These are phyloP conservation scores for Achlya hypogyna DNA, from an alignment of 352 stramenopile genomes.

Conservation along the genomic window DNA sequence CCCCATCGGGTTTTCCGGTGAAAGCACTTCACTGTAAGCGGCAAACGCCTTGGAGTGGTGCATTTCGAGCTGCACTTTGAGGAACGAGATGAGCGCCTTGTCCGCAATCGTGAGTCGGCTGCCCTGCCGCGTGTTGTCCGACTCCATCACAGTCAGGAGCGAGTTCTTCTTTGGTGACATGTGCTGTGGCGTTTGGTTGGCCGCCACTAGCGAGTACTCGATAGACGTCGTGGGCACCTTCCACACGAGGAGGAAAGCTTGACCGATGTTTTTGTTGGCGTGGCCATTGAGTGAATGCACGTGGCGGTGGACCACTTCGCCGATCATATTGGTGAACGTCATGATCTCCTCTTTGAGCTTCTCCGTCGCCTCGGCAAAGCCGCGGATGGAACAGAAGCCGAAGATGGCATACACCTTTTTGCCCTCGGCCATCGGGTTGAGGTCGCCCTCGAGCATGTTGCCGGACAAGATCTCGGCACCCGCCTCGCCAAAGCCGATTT, in stretches of 20 bases:
- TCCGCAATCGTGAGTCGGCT: slow-evolving; percentile 88
- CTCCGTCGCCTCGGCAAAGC: slow-evolving; percentile 89
- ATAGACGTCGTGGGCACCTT: slow-evolving; percentile 60
- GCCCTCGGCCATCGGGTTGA: slow-evolving; percentile 82
- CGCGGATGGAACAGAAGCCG: slow-evolving; percentile 91
- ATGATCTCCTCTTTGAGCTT: slow-evolving; percentile 87
- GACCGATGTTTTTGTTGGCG: slow-evolving; percentile 85
- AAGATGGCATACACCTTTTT: slow-evolving; percentile 92
- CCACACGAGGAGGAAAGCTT: slow-evolving; percentile 93
- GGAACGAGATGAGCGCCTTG: slow-evolving; percentile 90
- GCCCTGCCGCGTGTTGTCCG: slow-evolving; percentile 50
- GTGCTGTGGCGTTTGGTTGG: slow-evolving; percentile 52
- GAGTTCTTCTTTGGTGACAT: slow-evolving; percentile 25
- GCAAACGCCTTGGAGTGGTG: slow-evolving; percentile 51
- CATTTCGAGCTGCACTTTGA: slow-evolving; percentile 90
- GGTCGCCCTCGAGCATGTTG: slow-evolving; percentile 80
- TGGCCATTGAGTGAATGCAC: slow-evolving; percentile 82
- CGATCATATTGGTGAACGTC: slow-evolving; percentile 89
- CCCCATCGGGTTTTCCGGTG: slow-evolving; percentile 72
- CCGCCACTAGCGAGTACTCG: slow-evolving; percentile 72
- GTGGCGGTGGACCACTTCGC: slow-evolving; percentile 81
- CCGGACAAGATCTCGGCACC: slow-evolving; percentile 79
- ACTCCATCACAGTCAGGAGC: slow-evolving; percentile 25
- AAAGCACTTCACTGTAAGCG: slow-evolving; percentile 80
- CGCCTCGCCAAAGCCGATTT: slow-evolving; percentile 72